Evolutionary conservation across 768 basidiomycete genomes (phyloP).

Genomic region (Boletus rex-veris): DNA sequence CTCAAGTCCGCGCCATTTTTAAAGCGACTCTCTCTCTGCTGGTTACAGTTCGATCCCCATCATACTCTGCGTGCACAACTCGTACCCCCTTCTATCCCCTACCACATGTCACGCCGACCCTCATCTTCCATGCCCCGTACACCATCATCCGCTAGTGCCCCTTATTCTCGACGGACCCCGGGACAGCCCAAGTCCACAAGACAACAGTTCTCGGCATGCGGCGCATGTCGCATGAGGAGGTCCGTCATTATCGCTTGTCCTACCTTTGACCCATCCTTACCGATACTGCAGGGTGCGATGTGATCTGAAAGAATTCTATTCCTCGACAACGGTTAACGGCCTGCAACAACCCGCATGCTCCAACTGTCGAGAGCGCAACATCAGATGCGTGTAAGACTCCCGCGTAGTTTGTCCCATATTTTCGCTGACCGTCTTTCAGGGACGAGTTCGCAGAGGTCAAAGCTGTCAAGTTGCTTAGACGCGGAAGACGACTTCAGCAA

Average conservation of each 20-base stretch:
- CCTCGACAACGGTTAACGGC: conserved; percentile 44
- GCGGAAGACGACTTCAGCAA: conserved; percentile 77
- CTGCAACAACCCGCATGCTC: conserved; percentile 59
- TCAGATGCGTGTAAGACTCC: conserved; percentile 88
- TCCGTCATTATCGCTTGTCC: conserved; percentile 25
- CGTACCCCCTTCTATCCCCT: conserved; percentile 18
- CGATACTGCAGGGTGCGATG: conserved; percentile 69
- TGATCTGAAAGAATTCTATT: conserved; percentile 81
- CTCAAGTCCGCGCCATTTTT: conserved; percentile 21
- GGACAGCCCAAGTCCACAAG: conserved; percentile 72
- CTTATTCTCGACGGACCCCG: conserved; percentile 45
- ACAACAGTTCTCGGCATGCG: conserved; percentile 91
- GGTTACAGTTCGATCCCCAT: conserved; percentile 10
- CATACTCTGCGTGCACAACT: too few species aligned
- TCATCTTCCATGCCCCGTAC: conserved; percentile 35
- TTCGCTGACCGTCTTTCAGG: conserved; percentile 38
- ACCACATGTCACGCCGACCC: conserved; percentile 57
- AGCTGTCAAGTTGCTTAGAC: conserved; percentile 79
- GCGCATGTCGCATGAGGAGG: conserved; percentile 89
- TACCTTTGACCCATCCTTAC: conserved; percentile 1
- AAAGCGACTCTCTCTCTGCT: conserved; percentile 11
- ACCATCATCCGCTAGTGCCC: conserved; percentile 26
- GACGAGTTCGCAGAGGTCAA: conserved; percentile 92
- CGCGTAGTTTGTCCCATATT: not conserved
- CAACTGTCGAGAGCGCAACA: conserved; percentile 84